Evolutionary conservation across 441 rosid genomes (phyloP).

Genomic region (Brassica hybrid): DNA sequence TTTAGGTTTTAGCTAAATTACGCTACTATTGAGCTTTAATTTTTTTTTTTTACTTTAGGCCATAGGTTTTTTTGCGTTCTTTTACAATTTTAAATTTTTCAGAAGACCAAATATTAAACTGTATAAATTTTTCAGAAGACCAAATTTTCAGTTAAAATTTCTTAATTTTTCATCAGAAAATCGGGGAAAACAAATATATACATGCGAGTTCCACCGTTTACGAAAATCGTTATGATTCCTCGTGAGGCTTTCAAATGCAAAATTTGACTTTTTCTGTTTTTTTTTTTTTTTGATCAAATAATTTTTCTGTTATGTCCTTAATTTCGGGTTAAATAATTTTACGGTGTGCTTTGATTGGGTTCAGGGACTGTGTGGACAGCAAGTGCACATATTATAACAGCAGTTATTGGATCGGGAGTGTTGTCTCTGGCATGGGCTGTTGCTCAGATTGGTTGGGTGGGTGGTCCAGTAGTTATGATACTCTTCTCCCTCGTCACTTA

Average conservation of each 20-base stretch:
- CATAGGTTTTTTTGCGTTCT: no score
- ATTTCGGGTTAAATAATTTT: not conserved
- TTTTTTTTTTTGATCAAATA: no score
- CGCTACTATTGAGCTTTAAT: no score
- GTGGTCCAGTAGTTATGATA: conserved; percentile 74
- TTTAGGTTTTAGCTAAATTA: no score
- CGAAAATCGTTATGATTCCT: not conserved
- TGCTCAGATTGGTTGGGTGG: conserved; percentile 54
- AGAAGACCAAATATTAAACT: no score
- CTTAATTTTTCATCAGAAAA: not conserved
- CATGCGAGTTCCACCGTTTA: not conserved
- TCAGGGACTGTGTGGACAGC: conserved; percentile 6
- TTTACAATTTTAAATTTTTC: no score
- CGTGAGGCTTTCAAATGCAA: not conserved
- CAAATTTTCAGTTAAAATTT: not conserved
- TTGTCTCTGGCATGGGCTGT: conserved; percentile 4
- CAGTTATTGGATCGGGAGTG: conserved; percentile 5
- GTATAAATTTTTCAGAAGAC: no score
- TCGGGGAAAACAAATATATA: not conserved
- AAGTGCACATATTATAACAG: conserved; percentile 5
- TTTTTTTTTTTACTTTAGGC: no score
- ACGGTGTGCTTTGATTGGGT: conserved; percentile 59
- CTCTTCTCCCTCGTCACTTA: conserved; percentile 83
- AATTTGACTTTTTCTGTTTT: not conserved
- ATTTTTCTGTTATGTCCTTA: not conserved